These are phyloP conservation scores for Zygosaccharomyces gambellarensis DNA, from an alignment of 805 yeast species.

Conservation along the genomic window DNA sequence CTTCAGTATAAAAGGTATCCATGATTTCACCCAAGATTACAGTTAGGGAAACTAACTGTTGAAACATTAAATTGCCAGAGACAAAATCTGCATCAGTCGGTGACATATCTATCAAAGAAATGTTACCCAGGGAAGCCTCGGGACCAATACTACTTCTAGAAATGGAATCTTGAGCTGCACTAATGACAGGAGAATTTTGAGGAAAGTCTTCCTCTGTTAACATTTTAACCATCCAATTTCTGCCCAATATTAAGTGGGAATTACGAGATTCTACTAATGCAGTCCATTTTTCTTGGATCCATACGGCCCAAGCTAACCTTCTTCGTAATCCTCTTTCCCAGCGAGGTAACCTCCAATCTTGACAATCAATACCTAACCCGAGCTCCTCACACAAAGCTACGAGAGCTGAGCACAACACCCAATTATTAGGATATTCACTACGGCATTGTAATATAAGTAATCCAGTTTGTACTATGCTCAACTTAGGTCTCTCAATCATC, in stretches of 20 bases:
- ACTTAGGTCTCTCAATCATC: constrained; percentile 77
- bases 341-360: constrained; percentile 84
- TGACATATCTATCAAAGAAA: constrained; percentile 27
- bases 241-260: constrained; percentile 65
- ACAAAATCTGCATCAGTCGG: constrained; percentile 51
- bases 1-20: constrained; percentile 66
- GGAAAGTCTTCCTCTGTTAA: constrained; percentile 74
- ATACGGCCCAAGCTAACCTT: constrained; percentile 94
- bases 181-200: constrained; percentile 46
- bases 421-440: constrained; percentile 59
- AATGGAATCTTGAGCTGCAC: constrained; percentile 6
- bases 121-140: constrained; percentile 14
- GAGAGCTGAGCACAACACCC: constrained; percentile 83
- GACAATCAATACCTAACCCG: constrained; percentile 87
- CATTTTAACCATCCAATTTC: constrained; percentile 74
- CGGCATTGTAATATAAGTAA: constrained; percentile 61
- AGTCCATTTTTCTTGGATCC: constrained; percentile 87
- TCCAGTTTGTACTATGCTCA: constrained; percentile 91
- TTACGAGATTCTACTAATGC: constrained; percentile 78
- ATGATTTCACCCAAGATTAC: constrained; percentile 67
- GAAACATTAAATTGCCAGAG: constrained; percentile 65
- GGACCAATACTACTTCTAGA: constrained; percentile 1
- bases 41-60: constrained; percentile 60
- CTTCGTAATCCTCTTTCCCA: constrained; percentile 92
- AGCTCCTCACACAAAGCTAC: constrained; percentile 85